Evolutionary conservation across 192 early-diverging fungal species (phyloP), one percentile per base, ranked within the genome.

Genomic region (Backusella australiensis): DNA sequence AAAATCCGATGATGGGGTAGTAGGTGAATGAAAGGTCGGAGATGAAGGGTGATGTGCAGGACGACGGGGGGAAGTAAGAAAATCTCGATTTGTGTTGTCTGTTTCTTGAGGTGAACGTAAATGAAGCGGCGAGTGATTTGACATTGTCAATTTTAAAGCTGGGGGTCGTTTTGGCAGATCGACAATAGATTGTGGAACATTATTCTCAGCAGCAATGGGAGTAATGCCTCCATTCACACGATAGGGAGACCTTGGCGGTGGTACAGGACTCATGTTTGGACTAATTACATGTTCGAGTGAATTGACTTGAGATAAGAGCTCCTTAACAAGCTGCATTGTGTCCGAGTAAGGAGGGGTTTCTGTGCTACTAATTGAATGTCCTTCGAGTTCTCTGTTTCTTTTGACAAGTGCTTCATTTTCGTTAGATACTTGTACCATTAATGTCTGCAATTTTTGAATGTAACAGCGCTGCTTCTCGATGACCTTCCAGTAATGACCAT

Each of bases 401-500:
- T 49, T 44, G 15, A 32, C 6, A n/a, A 86, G 71, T 12, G 80
- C 75, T 65, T 88, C 86, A 41, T 83, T 75, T 34, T 85, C 84
- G 12, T 81, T 59, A 0, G 76, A 68, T 23, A 88, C 26, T 39
- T 81, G 77, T 29, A 80, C 53, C 17, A 84, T 70, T 26, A 87
- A 84, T 75, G 90, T 92, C 86, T 95, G 93, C 72, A 98, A 85
- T 66, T 93, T 92, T 67, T 94, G 91, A 72, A 98, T 96, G 49
- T 96, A 93, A 41, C 84, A 80, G 63, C 93, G 86, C 84, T 98
- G 96, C 73, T 93, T 91, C 79, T 96, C 95, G 71, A 96, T 93
- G 73, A 96, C 92, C 81, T 93, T 94, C 94, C 95, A 96, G 29
- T 96, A 89, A 78, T 93, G 92, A 17, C 91, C 92, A 67, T 95